Percentiles rank a stretch among this genome's conserved stretches.
These are phyloP conservation scores for Phytopythium delawarense DNA, from an alignment of 352 stramenopile species.

Conservation along the genomic window DNA sequence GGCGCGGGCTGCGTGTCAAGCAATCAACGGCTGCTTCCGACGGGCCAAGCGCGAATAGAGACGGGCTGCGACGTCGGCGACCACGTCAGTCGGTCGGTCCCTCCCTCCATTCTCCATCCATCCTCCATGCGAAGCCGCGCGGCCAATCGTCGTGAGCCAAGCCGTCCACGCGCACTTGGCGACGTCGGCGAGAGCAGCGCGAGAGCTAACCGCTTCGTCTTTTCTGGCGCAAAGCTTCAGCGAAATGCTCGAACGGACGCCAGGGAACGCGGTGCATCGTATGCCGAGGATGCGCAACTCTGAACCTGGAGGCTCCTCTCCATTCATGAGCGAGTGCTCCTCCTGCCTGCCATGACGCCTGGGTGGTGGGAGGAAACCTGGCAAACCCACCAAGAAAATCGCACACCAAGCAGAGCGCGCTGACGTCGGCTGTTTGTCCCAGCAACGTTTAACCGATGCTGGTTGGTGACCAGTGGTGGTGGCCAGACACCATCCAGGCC, in stretches of 20 bases:
- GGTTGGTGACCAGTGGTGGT: not conserved
- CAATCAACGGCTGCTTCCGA: not conserved
- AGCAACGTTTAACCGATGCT: not conserved
- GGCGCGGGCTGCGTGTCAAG: not conserved
- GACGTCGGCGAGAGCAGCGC: not conserved
- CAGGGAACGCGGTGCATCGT: not conserved
- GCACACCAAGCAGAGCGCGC: not conserved
- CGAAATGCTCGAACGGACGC: not conserved
- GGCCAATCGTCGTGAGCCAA: not conserved
- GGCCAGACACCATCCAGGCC: too few relatives aligned
- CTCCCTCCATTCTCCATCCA: not conserved
- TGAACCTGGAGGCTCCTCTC: not conserved
- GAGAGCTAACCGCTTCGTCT: not conserved
- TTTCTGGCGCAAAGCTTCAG: not conserved
- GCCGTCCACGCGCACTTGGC: not conserved
- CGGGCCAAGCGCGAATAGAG: not conserved
- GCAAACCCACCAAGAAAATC: not conserved
- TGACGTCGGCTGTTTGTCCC: not conserved
- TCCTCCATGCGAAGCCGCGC: not conserved
- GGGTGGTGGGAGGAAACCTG: not conserved
- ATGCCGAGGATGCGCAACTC: constrained; percentile 3
- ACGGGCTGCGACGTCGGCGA: not conserved
- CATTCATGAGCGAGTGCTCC: not conserved
- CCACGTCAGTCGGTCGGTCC: not conserved
- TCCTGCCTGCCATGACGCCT: not conserved